Evolutionary conservation across 345 rosid species (phyloP), one percentile per base, ranked within the genome.

Genomic region (Leavenworthia alabamica): DNA sequence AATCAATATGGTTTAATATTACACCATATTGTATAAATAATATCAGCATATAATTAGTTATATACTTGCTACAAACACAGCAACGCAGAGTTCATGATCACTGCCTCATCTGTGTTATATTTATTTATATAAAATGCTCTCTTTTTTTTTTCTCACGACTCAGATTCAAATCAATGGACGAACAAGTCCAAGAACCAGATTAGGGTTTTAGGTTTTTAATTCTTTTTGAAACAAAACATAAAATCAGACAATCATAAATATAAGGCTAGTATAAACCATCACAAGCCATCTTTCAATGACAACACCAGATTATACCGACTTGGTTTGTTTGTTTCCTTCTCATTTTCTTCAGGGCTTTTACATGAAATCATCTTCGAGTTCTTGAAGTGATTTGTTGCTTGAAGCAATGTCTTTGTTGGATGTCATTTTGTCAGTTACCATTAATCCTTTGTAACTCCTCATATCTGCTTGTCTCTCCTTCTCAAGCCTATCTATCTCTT

Each of bases 321-420:
- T 52, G 67, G 53, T 39, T 54, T 70, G 20, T 31, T 29, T 42
- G 53, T 45, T 37, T 7, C 17, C 4, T 7, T n/a, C 4, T 16
- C 4, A 17, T 20, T 70, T 36, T 47, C 70, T 48, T 62, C 63
- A 51, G 32, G 28, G 44, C 20, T 58, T 56, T 83, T 76, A 93
- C 99, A 93, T 93, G 46, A 93, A 93, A 75, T 89, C 99, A 3
- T 93, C 99, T 79, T 93, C 99, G 14, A 93, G 75, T 74, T 93
- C 99, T 83, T 89, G 96, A 73, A 93, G 43, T 15, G 96, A 85
- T 78, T 87, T 93, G 83, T 48, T 82, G 72, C 78, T 79, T 22
- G 86, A 76, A 49, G 96, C 97, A 58, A 89, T 80, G 61, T 93
- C 81, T 78, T 93, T 93, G 83, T 93, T 89, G 11, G 96, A 89